Base-by-base conservation (phyloP, 2,329 filamentous ascomycete genomes). In the Mollisia scopiformis region DNA sequence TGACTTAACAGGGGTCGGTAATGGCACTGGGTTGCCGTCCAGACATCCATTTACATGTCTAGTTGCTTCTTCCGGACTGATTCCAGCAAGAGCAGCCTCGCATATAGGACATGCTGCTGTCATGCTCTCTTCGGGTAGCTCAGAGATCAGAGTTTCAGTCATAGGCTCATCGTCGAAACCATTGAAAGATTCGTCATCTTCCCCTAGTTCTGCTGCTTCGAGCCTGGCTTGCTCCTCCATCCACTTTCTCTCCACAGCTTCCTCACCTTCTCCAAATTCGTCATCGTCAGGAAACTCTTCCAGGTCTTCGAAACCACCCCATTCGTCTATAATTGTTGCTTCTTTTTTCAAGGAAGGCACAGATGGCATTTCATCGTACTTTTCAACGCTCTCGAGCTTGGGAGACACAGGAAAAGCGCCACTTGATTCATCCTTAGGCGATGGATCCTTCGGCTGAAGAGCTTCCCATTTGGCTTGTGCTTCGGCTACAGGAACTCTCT, bases 41-140 rank as follows among this genome's bases (percentile, higher is more conserved):
- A 99, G 81, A 75, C 95, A 99, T 10, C 88, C 87, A 73, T 99
- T 99, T 66, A 99, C 95, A 74, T 99, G 95, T 1, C 89, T 78
- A 6, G 89, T 90, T 10, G 88, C 89, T 68, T 94, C 85, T 72
- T 93, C 86, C 62, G 77, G 72, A 58, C 79, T 84, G 13, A 88
- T 74, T 0, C 86, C 88, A 16, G 74, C 76, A 33, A 97, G 79
- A 64, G 77, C 86, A 1, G 80, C 79, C 68, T 84, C 85, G 74
- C 95, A 98, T 28, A 98, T 88, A 1, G 94, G 94, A 73, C 93
- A 98, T 25, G 75, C 71, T 33, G 63, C 62, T 57, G 66, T 60
- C 37, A 65, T 66, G 47, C 37, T 49, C 23, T 68, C 67, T 2
- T 69, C 60, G 6, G 52, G 23, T 28, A 50, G 51, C 8, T 47